Percentiles rank a stretch among this genome's conserved stretches.
These are phyloP conservation scores for Fusarium pininemorale DNA, from an alignment of 2,329 filamentous ascomycete species.

Conservation along the genomic window DNA sequence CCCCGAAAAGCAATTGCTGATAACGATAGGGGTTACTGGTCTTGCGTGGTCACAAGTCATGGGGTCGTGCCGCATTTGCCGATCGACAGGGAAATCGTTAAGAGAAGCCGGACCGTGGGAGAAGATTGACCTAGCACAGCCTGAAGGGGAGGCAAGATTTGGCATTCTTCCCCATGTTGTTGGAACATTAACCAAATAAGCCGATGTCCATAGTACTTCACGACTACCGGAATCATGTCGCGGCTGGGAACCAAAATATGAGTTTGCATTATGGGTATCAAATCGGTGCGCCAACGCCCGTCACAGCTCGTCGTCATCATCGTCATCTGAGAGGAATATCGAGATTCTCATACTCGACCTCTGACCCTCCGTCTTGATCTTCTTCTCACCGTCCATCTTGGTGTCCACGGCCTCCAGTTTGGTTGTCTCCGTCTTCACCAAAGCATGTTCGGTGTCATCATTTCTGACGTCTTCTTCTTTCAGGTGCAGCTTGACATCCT, in stretches of 20 bases:
- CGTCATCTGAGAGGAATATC: constrained; percentile 52
- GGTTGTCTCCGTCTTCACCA: background rate
- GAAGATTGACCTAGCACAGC: constrained; percentile 57
- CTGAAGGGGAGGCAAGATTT: constrained; percentile 53
- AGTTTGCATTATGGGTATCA: constrained; percentile 38
- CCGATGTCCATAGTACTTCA: background rate
- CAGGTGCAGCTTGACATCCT: constrained; percentile 1
- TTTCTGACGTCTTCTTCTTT: constrained; percentile 24
- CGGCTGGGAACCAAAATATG: background rate
- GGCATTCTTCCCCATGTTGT: constrained; percentile 58
- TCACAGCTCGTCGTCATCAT: constrained; percentile 52
- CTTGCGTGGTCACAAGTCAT: constrained; percentile 62
- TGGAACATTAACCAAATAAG: constrained; percentile 62
- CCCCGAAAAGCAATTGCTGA: constrained; percentile 3
- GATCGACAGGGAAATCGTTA: constrained; percentile 58
- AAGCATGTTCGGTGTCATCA: constrained; percentile 5
- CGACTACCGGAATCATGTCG: background rate
- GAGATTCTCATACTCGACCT: constrained; percentile 43
- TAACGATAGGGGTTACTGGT: constrained; percentile 56
- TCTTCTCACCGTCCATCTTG: constrained; percentile 22
- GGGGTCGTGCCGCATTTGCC: constrained; percentile 61
- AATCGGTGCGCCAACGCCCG: constrained; percentile 10
- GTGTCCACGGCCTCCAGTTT: constrained; percentile 9
- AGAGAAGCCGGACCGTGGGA: constrained; percentile 61
- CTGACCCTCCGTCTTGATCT: constrained; percentile 27